Evolutionary conservation across 306 rosid genomes (phyloP), one percentile per base, ranked within the genome.

Genomic region (Malus asiatica): DNA sequence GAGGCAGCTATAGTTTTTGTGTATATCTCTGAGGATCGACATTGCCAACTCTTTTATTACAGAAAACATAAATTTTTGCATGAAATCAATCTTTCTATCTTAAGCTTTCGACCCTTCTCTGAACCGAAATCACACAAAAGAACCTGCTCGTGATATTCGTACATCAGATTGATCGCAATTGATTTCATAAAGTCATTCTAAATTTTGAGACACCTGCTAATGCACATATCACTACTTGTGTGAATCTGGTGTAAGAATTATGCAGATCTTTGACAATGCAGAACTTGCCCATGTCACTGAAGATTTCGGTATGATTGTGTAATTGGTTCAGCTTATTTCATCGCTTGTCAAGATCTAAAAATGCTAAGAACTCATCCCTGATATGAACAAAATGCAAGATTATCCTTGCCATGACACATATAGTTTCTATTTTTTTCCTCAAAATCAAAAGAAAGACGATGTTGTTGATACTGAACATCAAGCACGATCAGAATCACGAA

Each of bases 1-100:
- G 53, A 38, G 70, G 82, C 38, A 71, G 32, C 73, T 48, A 55
- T 11, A 74, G 74, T 81, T 3, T 3, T 81, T 71, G 81, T 25
- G 7, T 48, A 48, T 4, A 15, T 18, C 55, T 48, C 20, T 0
- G 3, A 48, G 55, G 20, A 19, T 15, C 2, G 19, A 18, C 8
- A 48, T 48, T 15, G 16, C 55, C 55, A 48, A 15, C 55, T 48
- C 55, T 48, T 15, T 48, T 48, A 48, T 48, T 48, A 48, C 20
- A 48, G 55, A 48, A 48, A 48, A 15, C 20, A 15, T 15, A 16
- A 46, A 46, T 14, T 46, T 46, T 14, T 46, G 53, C 53, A 46
- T 5, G 19, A 4, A 5, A 46, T 20, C 20, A 5, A 46, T 48
- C 20, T 15, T 48, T 48, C 55, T 48, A 16, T 48, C 53, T 4